phyloP scores from a whole-genome alignment of 73 alveolate genomes.

The Strombidium stylifer region DNA sequence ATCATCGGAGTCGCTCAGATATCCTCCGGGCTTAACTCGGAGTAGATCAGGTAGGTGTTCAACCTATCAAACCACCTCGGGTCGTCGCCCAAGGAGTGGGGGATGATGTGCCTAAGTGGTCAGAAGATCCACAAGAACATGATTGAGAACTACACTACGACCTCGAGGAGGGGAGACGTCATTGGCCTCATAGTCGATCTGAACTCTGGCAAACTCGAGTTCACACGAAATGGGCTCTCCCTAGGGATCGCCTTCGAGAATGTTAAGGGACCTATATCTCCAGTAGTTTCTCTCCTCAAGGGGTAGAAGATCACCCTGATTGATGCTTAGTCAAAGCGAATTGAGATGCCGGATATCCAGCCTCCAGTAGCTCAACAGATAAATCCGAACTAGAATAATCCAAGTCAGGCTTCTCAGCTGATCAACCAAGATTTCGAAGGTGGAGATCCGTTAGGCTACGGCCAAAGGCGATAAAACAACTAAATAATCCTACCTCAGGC shows the following conservation, averaged over 20 bases:
- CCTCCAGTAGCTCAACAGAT: too few relatives aligned
- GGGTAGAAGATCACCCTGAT: slow-evolving; percentile 45
- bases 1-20: slow-evolving; percentile 62
- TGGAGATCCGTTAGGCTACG: too few relatives aligned
- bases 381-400: too few relatives aligned
- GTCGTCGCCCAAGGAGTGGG: slow-evolving; percentile 58
- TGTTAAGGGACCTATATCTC: slow-evolving; percentile 56
- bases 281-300: slow-evolving; percentile 46
- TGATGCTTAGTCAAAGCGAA: not conserved
- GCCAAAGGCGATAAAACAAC: too few relatives aligned
- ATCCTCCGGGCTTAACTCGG: too few relatives aligned
- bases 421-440: too few relatives aligned
- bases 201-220: slow-evolving; percentile 42
- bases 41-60: not conserved
- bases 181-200: slow-evolving; percentile 52
- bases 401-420: too few relatives aligned
- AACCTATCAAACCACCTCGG: slow-evolving; percentile 29
- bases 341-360: too few relatives aligned
- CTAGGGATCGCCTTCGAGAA: slow-evolving; percentile 58
- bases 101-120: slow-evolving; percentile 59
- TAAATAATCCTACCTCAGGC: too few relatives aligned
- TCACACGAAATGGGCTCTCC: slow-evolving; percentile 41
- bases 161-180: slow-evolving; percentile 56
- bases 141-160: slow-evolving; percentile 37
- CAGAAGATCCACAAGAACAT: slow-evolving; percentile 37